phyloP scores from a whole-genome alignment of 176 grass and related monocot genomes.

The Elymus sibiricus region DNA sequence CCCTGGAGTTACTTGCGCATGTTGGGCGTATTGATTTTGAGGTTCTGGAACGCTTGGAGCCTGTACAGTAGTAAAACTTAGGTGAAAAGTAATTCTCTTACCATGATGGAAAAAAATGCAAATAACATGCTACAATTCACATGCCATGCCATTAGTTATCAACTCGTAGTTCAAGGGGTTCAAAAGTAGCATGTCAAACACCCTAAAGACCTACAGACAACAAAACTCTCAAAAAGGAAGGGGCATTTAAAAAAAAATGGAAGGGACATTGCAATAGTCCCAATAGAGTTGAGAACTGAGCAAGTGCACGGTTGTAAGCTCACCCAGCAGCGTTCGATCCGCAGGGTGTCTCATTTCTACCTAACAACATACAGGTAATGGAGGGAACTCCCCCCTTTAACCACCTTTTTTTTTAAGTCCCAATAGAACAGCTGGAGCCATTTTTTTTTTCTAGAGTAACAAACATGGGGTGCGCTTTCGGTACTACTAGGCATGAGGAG shows the following conservation, averaged over 20 bases:
- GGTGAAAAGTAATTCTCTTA: slow-evolving; percentile 21
- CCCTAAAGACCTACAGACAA: neutral
- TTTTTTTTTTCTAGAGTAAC: neutral
- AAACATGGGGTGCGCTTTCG: too few species aligned
- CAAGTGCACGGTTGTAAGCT: neutral
- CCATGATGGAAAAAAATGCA: slow-evolving; percentile 27
- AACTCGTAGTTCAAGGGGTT: neutral
- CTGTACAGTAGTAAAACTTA: slow-evolving; percentile 31
- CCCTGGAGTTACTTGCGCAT: slow-evolving; percentile 1
- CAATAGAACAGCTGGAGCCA: neutral
- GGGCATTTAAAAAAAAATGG: neutral
- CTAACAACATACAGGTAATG: neutral
- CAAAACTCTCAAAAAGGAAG: neutral
- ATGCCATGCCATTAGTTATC: neutral
- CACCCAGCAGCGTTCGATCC: neutral
- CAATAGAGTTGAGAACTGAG: neutral
- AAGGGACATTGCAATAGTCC: neutral
- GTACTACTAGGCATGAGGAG: too few species aligned
- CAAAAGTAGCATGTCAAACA: neutral
- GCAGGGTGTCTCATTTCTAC: neutral
- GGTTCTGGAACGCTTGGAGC: slow-evolving; percentile 30
- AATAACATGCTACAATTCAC: slow-evolving; percentile 10
- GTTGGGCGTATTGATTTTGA: slow-evolving; percentile 38
- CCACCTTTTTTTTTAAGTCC: neutral
- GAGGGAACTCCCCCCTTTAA: neutral